Conservation (phyloP, 106 monocot genomes). For the Cymbidium sinense region DNA sequence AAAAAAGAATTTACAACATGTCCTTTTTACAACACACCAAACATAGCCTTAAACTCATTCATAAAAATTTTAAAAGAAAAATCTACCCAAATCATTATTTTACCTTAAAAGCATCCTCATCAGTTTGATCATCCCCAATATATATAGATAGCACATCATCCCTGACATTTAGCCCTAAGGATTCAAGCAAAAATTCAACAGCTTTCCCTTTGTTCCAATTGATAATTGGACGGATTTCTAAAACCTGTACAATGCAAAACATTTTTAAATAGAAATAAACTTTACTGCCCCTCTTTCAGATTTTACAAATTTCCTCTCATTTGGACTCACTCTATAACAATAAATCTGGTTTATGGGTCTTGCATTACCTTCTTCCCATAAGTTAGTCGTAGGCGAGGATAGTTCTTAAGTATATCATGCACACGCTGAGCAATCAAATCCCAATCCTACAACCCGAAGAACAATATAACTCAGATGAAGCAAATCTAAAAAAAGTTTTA, state of each 20-base stretch:
- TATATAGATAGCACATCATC: slow-evolving; percentile 68
- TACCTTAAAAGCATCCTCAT: slow-evolving; percentile 93
- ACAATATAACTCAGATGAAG: slow-evolving; percentile 37
- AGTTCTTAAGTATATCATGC: slow-evolving; percentile 40
- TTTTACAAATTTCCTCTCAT: too few relatives aligned
- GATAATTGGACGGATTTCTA: slow-evolving; percentile 81
- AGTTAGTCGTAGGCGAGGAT: slow-evolving; percentile 61
- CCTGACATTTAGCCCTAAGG: slow-evolving; percentile 40
- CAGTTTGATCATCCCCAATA: slow-evolving; percentile 82
- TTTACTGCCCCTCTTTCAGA: too few relatives aligned
- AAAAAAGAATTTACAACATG: too few relatives aligned
- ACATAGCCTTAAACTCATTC: too few relatives aligned
- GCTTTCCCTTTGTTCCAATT: slow-evolving; percentile 93
- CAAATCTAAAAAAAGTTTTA: not conserved
- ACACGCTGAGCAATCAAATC: slow-evolving; percentile 42
- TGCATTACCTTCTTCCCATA: slow-evolving; percentile 66
- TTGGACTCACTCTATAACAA: too few relatives aligned
- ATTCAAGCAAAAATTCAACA: slow-evolving; percentile 84
- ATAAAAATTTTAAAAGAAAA: too few relatives aligned
- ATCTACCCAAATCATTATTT: too few relatives aligned
- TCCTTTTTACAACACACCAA: too few relatives aligned
- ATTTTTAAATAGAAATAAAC: too few relatives aligned
- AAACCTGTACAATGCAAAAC: slow-evolving; percentile 75
- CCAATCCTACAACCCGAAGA: too few relatives aligned
- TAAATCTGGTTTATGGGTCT: not conserved